Base-by-base conservation (phyloP, 179 eudicot species). In the Gypsophila paniculata region DNA sequence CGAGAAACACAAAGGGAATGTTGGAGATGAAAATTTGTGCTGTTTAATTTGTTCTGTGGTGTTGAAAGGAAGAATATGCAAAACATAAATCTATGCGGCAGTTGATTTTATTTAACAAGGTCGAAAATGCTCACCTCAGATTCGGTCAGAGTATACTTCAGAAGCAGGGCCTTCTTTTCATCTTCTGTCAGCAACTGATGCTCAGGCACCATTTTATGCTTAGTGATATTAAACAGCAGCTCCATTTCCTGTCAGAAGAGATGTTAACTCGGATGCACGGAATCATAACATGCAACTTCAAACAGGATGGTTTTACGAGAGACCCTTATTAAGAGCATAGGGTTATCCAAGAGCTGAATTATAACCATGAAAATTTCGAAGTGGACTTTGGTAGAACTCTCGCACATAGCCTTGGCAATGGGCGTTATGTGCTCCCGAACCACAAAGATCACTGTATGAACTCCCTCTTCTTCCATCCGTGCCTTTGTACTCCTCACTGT, bases 281-380 rank as follows among this genome's bases (percentile, higher is more conserved):
- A n/a, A 54, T 1, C 59, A 1, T 54, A 54, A 3, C 59, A 17
- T 17, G 59, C 21, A 54, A 54, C 59, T n/a, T 0, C 59, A 54
- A 54, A 22, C 14, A 19, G 61, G 29, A 0, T 19, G 61, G 26
- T 54, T 57, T 8, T 5, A 57, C 10, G 29, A 12, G 29, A 60
- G 29, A 60, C 38, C 17, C 3, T 26, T 6, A 26, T 26, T 18
- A 26, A 11, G 23, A 19, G 25, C 18, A 36, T 18, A 65, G 46
- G 22, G n/a, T 19, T 39, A 65, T 19, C 5, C 8, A 65, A 19
- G 29, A 65, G 69, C 8, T 49, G 19, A 23, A 49, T 3, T 22
- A 13, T 77, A 29, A 90, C 94, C 94, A 80, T 87, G 80, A 90
- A 90, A 70, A 85, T 85, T 78, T 90, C 91, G 72, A 90, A 70